Base-by-base conservation (phyloP, 495 filamentous ascomycete species). In the Aspergillus hancockii region DNA sequence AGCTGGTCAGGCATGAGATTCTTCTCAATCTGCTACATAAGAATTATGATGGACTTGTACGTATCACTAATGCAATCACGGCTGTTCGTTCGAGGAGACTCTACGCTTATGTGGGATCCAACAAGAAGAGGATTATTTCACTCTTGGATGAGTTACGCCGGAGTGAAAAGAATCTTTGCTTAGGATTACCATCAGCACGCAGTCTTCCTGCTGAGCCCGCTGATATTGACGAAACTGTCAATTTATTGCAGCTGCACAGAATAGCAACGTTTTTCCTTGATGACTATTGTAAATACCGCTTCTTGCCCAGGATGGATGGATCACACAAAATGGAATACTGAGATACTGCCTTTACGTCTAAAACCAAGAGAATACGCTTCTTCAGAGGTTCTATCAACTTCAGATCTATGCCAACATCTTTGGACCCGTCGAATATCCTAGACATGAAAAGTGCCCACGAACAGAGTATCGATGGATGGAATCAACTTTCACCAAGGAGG, bases 51-150 rank as follows among this genome's bases (percentile, higher is more conserved):
- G 61, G 56, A 3, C 52, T 63, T 8, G 52, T 59, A n/a, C 30
- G 56, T 3, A 52, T 53, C 22, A 4, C 13, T 0, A 56, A 63
- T 31, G 61, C 57, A 30, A 56, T 63, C 38, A 53, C 47, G n/a
- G 61, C 61, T 12, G 45, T 63, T 52, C 61, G 61, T 30, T 63
- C 61, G 6, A 47, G 32, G 22, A 36, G 57, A 0, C 22, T 63
- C 3, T 51, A 52, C 22, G 56, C 56, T 14, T 4, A 3, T 40
- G 30, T 9, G 12, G 22, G 46, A 40, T 52, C 52, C 2, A 46
- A 63, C 47, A 55, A 51, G 28, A 46, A 49, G 13, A 59, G 56
- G 22, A 59, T 63, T 8, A 47, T 59, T 49, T 36, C 56, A 12
- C 38, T 63, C 23, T 25, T 63, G 1, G 56, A 63, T 32, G 7